Base-by-base conservation (phyloP, 2,329 filamentous ascomycete genomes). In the Alternaria hordeiaustralica region DNA sequence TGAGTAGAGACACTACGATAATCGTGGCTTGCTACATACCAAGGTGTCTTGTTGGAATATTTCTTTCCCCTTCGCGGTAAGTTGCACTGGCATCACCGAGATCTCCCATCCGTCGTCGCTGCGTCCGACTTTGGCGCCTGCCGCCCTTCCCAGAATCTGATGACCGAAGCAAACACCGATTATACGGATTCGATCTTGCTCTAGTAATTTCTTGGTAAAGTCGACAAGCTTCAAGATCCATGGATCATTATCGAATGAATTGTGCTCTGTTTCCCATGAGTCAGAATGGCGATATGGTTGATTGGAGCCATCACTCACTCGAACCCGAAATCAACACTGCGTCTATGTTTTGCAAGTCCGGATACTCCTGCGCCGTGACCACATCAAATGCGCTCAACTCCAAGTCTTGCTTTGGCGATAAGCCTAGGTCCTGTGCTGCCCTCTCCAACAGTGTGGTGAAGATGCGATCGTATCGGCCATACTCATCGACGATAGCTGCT, bases 81-180 rank as follows among this genome's bases (percentile, higher is more conserved):
- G 82, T 63, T 88, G 79, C 44, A 95, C 84, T 26, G 89, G 86
- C 23, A 87, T 87, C 3, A 96, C 93, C 54, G 90, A 89, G n/a
- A 92, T 82, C 81, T 97, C 94, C 94, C 93, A 97, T 3, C 92
- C 93, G 20, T 82, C 79, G 23, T 88, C 85, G 76, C 88, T 92
- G 58, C 88, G 82, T 36, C 85, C 89, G 3, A 96, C 91, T 70
- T 87, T 86, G 20, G 82, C 86, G 4, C 89, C 92, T 69, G 94
- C 76, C 1, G 92, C 92, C 56, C 93, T 85, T 1, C 87, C 92
- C 46, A 96, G 82, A 72, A 97, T 94, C 82, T 97, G 93, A 78
- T 96, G 93, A 6, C 93, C 93, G 78, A 95, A 97, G 80, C 93
- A 97, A 15, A 96, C 86, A 11, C 93, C 93, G 15, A 97, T 84